phyloP scores from a whole-genome alignment of 1,284 basidiomycete genomes.

The Malassezia pachydermatis region DNA sequence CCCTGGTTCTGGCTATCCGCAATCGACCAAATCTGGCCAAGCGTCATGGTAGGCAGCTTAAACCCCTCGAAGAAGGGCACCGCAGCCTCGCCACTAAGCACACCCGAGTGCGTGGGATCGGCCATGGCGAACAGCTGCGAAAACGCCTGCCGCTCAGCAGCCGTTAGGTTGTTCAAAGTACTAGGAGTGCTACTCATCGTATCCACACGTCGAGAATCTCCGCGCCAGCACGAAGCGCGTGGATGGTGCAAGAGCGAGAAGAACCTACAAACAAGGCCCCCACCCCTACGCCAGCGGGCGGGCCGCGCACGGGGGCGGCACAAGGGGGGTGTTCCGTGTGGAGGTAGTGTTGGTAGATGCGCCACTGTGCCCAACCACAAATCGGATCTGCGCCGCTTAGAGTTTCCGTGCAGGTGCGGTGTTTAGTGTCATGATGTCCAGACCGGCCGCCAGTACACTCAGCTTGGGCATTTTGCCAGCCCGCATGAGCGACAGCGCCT shows the following conservation, averaged over 20 bases:
- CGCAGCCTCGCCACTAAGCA: conserved; percentile 42
- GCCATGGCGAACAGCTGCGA: conserved; percentile 41
- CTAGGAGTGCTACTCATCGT: conserved; percentile 1
- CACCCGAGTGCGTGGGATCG: conserved; percentile 34
- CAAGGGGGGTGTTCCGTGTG: too few relatives aligned
- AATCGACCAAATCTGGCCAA: conserved; percentile 87
- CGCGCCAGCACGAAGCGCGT: too few relatives aligned
- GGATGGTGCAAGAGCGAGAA: too few relatives aligned
- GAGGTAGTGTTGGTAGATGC: too few relatives aligned
- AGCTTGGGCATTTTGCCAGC: conserved; percentile 70
- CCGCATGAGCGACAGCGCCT: conserved; percentile 69
- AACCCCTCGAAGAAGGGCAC: conserved; percentile 45
- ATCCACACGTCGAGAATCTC: too few relatives aligned
- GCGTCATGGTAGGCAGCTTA: conserved; percentile 44
- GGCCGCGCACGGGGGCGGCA: too few relatives aligned
- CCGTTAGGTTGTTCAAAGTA: conserved; percentile 13
- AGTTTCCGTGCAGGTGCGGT: conserved; percentile 4
- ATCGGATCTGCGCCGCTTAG: not conserved
- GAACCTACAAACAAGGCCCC: too few relatives aligned
- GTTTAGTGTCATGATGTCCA: conserved; percentile 25
- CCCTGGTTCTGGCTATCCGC: conserved; percentile 62
- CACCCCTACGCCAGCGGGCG: too few relatives aligned
- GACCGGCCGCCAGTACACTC: conserved; percentile 59
- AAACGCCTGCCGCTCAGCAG: conserved; percentile 36
- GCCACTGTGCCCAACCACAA: too few relatives aligned